A percentile compares a stretch with the other conserved stretches of the same genome.
Conservation (phyloP, 345 rosid genomes). For the Microthlaspi erraticum region DNA sequence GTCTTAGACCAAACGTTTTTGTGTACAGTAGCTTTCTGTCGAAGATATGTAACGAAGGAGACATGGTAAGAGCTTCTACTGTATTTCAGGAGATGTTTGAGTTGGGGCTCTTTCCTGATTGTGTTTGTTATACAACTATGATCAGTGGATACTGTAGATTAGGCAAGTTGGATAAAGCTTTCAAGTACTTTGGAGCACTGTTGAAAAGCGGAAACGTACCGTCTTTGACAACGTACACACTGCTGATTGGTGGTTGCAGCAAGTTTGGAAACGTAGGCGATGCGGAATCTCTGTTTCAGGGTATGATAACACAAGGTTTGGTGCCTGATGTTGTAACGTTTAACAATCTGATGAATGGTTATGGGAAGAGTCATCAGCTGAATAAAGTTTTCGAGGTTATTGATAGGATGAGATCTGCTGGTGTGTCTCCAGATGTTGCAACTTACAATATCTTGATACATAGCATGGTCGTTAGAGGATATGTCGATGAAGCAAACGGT, state of each 20-base stretch:
- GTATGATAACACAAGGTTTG: constrained; percentile 43
- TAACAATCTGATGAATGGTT: constrained; percentile 54
- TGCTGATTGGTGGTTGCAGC: constrained; percentile 53
- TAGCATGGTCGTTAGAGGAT: constrained; percentile 54
- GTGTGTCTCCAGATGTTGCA: constrained; percentile 54
- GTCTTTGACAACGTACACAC: constrained; percentile 50
- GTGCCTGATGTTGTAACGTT: constrained; percentile 52
- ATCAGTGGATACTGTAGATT: constrained; percentile 52
- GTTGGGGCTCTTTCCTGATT: constrained; percentile 53
- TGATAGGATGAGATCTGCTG: constrained; percentile 52
- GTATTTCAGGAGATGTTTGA: constrained; percentile 52
- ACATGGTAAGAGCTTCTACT: constrained; percentile 51
- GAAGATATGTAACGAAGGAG: constrained; percentile 46
- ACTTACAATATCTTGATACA: constrained; percentile 57
- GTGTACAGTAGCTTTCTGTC: constrained; percentile 58
- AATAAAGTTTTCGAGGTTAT: constrained; percentile 55
- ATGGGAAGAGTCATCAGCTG: constrained; percentile 53
- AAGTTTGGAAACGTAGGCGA: constrained; percentile 43
- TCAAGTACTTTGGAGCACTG: constrained; percentile 51
- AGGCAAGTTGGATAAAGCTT: constrained; percentile 46
- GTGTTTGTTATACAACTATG: constrained; percentile 53
- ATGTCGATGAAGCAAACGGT: constrained; percentile 50
- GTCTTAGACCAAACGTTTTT: constrained; percentile 52
- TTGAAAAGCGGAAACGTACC: constrained; percentile 51
- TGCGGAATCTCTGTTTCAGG: constrained; percentile 47